Percentiles rank a stretch among this genome's conserved stretches.
Conservation (phyloP, 805 yeast genomes). For the Starmerella stigmatis region DNA sequence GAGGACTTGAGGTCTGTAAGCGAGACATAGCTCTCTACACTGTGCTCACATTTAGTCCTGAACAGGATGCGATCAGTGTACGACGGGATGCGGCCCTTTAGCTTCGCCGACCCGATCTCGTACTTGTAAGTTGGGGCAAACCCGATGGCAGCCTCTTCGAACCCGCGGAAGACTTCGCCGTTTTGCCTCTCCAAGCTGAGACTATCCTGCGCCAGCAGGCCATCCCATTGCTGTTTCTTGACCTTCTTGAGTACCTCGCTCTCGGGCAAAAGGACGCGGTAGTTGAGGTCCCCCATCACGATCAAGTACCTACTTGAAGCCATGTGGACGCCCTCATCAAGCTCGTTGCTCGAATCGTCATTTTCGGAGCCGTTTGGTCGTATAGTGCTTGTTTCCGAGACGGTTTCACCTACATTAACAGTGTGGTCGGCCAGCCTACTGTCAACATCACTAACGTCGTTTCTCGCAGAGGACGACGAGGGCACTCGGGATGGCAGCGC, state of each 20-base stretch:
- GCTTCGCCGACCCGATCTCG: slow-evolving; percentile 24
- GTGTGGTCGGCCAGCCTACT: neutral
- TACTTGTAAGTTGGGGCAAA: slow-evolving; percentile 51
- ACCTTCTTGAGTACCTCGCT: slow-evolving; percentile 29
- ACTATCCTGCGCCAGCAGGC: slow-evolving; percentile 38
- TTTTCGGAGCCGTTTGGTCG: neutral
- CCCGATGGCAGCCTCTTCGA: slow-evolving; percentile 38
- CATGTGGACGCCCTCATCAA: slow-evolving; percentile 2
- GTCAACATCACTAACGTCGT: too few species aligned
- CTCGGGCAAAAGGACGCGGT: slow-evolving; percentile 39
- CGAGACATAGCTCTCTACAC: slow-evolving; percentile 22
- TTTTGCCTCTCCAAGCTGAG: slow-evolving; percentile 32
- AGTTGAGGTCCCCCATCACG: slow-evolving; percentile 48
- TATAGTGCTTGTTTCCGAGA: neutral
- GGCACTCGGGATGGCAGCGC: too few species aligned
- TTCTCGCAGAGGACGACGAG: too few species aligned
- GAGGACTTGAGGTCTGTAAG: slow-evolving; percentile 31
- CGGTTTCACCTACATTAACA: neutral
- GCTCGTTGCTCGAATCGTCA: neutral
- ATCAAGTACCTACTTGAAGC: slow-evolving; percentile 25
- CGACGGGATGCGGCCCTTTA: slow-evolving; percentile 39
- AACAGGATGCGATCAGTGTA: slow-evolving; percentile 50
- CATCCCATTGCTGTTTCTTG: slow-evolving; percentile 28
- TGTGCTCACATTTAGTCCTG: slow-evolving; percentile 25
- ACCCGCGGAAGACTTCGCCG: slow-evolving; percentile 36